Conservation (phyloP, 129 eudicot species). For the Deinandra increscens region DNA sequence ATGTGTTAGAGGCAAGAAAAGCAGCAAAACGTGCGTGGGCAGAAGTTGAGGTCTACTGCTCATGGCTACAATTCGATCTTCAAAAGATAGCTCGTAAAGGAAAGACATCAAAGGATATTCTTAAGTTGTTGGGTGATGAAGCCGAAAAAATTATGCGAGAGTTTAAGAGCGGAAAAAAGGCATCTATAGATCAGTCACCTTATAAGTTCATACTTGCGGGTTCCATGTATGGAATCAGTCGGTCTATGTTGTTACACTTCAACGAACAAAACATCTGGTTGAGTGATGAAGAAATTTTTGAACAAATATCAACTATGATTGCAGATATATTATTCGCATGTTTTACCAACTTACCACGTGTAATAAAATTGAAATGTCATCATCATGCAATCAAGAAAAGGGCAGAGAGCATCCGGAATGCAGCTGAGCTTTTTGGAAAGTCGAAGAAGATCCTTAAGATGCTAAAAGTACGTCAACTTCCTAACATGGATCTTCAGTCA, state of each 20-base stretch:
- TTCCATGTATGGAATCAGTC: background rate
- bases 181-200: background rate
- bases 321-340: conserved; percentile 28
- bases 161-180: conserved; percentile 4
- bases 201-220: background rate
- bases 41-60: conserved; percentile 30
- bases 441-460: conserved; percentile 35
- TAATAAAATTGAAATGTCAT: conserved; percentile 26
- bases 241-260: background rate
- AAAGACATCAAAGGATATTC: conserved; percentile 24
- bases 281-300: conserved; percentile 21
- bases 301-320: conserved; percentile 15
- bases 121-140: conserved; percentile 26
- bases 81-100: conserved; percentile 23
- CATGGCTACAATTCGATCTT: conserved; percentile 46
- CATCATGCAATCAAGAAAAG: conserved; percentile 30
- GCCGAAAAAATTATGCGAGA: conserved; percentile 12
- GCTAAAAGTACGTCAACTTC: conserved; percentile 23
- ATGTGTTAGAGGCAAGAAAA: conserved; percentile 10
- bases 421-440: conserved; percentile 20
- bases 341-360: conserved; percentile 1
- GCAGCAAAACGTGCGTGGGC: conserved; percentile 35
- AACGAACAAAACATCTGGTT: background rate
- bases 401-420: conserved; percentile 13
- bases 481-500: conserved; percentile 13